Conservation (phyloP, 345 rosid genomes). For the Syzygium aqueum region DNA sequence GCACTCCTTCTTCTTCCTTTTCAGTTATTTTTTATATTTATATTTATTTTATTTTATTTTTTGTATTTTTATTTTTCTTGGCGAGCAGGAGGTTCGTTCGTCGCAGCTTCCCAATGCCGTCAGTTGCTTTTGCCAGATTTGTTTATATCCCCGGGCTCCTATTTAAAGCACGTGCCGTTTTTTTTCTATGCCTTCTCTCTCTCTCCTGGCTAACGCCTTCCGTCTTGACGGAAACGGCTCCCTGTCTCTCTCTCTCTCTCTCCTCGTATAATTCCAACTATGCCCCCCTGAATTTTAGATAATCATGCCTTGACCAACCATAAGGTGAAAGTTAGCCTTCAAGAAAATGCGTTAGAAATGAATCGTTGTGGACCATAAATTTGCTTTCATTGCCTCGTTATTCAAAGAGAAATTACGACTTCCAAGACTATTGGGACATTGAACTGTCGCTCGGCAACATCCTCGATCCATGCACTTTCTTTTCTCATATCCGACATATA, state of each 20-base stretch:
- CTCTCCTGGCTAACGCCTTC: not conserved
- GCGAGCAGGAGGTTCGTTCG: not conserved
- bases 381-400: too few relatives aligned
- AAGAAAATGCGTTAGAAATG: too few relatives aligned
- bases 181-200: not conserved
- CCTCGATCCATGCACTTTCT: not conserved
- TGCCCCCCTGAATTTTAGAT: not conserved
- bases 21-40: not conserved
- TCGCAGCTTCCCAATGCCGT: conserved; percentile 3
- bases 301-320: too few relatives aligned
- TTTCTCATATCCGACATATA: not conserved
- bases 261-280: not conserved
- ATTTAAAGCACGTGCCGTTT: conserved; percentile 34
- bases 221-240: not conserved
- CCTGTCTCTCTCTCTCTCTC: not conserved
- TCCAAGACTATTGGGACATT: too few relatives aligned
- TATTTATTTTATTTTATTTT: not conserved
- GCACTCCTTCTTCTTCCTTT: not conserved
- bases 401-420: too few relatives aligned
- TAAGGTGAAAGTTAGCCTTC: too few relatives aligned
- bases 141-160: not conserved
- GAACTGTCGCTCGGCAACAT: not conserved
- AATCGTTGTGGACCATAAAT: too few relatives aligned
- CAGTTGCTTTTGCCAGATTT: not conserved
- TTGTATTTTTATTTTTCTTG: not conserved